Base-by-base conservation (phyloP, 2,329 filamentous ascomycete species). In the Talaromyces sp. region DNA sequence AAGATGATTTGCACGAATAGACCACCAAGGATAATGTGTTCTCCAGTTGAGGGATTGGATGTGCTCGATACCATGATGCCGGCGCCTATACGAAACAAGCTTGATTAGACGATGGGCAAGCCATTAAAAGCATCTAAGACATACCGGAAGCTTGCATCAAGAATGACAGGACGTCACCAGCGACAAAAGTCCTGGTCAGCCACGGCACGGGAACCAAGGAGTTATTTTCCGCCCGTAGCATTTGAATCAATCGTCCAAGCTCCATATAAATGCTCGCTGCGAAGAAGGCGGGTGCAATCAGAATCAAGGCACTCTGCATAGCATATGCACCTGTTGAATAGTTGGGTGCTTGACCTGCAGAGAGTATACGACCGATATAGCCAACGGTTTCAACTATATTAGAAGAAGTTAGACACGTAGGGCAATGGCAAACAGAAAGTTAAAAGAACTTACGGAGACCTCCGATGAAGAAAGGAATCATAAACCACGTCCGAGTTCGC, bases 401-500 rank as follows among this genome's bases (percentile, higher is more conserved):
- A 25, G 15, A 15, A 49, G 22, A 6, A 25, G 4, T 49, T 15
- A 49, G 45, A 19, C n/a, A 22, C 10, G 5, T 25, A 15, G 11
- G 22, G 45, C 19, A 47, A 5, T 47, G 11, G n/a, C 17, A 2
- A 22, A 27, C 5, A 29, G 13, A 15, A 17, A 2, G 15, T 3
- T 1, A 5, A 51, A 27, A 27, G 47, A 29, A 70, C 77, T 61
- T 72, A 80, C 79, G 77, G 6, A 77, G 36, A 36, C 78, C 75
- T 8, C 79, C 79, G 6, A 79, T 64, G 2, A 73, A 67, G 22
- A 81, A 80, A 3, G 73, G 69, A 22, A 75, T 69, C 54, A 83
- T 83, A 69, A 83, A 86, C 79, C 82, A 85, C 5, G 79, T 80
- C 38, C 77, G 74, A 1, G 78, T 78, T 25, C 75, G 79, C 22